Percentiles rank a stretch among this genome's conserved stretches.
phyloP scores from a whole-genome alignment of 805 yeast species.

The Saccharomyces paradoxus region DNA sequence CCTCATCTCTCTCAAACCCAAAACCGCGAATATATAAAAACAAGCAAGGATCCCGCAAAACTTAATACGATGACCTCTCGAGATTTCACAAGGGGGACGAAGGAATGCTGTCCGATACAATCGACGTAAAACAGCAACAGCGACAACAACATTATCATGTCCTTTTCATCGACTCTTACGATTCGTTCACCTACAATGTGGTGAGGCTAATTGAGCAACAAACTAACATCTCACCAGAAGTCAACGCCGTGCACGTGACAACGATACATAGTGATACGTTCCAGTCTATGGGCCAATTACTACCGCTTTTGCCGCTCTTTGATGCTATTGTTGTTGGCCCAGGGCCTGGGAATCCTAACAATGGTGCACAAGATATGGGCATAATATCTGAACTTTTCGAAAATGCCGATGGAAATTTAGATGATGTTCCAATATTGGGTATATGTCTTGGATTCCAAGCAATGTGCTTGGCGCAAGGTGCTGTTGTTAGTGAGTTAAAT shows the following conservation, averaged over 20 bases:
- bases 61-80: neutral
- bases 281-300: slow-evolving; percentile 32
- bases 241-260: slow-evolving; percentile 23
- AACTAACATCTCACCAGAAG: slow-evolving; percentile 25
- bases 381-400: slow-evolving; percentile 53
- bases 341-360: slow-evolving; percentile 88
- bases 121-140: slow-evolving; percentile 3
- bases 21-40: neutral
- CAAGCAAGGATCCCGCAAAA: neutral
- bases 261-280: slow-evolving; percentile 33
- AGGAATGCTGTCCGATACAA: neutral
- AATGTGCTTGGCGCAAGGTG: slow-evolving; percentile 57
- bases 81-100: neutral
- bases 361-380: slow-evolving; percentile 54
- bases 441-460: slow-evolving; percentile 91
- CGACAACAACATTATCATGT: slow-evolving; percentile 15
- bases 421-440: slow-evolving; percentile 64
- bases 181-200: slow-evolving; percentile 85
- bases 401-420: slow-evolving; percentile 4
- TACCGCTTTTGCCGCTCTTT: slow-evolving; percentile 40
- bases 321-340: slow-evolving; percentile 87
- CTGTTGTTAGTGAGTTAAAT: slow-evolving; percentile 42
- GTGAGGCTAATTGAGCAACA: slow-evolving; percentile 50
- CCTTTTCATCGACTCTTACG: slow-evolving; percentile 74
- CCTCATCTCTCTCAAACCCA: neutral